Percentiles rank a stretch among this genome's conserved stretches.
Evolutionary conservation across 2,329 filamentous ascomycete genomes (phyloP).

Genomic region (Paecilomyces sp.): DNA sequence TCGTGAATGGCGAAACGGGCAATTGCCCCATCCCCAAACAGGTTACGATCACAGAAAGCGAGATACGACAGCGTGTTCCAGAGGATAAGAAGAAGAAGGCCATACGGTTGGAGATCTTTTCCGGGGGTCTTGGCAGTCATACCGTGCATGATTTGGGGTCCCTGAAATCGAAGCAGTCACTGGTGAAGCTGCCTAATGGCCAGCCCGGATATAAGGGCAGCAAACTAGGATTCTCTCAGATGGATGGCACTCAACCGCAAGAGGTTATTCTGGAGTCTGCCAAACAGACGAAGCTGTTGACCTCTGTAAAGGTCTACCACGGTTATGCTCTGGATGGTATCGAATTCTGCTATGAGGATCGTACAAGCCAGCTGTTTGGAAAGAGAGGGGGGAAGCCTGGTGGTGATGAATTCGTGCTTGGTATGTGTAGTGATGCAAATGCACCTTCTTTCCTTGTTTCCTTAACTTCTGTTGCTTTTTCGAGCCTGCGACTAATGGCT

Average conservation of each 20-base stretch:
- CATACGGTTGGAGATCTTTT: slow-evolving; percentile 67
- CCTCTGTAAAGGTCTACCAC: slow-evolving; percentile 68
- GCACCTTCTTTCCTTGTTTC: too few relatives aligned
- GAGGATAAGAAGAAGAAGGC: slow-evolving; percentile 63
- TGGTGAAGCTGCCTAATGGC: slow-evolving; percentile 67
- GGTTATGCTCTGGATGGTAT: slow-evolving; percentile 73
- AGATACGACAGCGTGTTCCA: slow-evolving; percentile 64
- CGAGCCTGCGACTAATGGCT: slow-evolving; percentile 12
- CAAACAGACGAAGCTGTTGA: slow-evolving; percentile 65
- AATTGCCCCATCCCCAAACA: slow-evolving; percentile 60
- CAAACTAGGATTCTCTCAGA: slow-evolving; percentile 64
- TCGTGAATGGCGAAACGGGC: slow-evolving; percentile 53
- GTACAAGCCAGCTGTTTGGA: slow-evolving; percentile 77
- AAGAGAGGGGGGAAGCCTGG: slow-evolving; percentile 64
- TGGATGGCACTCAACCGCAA: slow-evolving; percentile 62
- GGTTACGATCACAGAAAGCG: slow-evolving; percentile 65
- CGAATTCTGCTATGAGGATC: slow-evolving; percentile 89
- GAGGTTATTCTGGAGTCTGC: slow-evolving; percentile 70
- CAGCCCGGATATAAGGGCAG: slow-evolving; percentile 70
- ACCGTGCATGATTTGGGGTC: slow-evolving; percentile 69
- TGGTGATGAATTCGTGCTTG: slow-evolving; percentile 69
- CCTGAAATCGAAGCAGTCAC: slow-evolving; percentile 63
- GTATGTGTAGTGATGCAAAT: slow-evolving; percentile 41
- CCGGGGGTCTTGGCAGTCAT: slow-evolving; percentile 64
- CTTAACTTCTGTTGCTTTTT: background rate